Base-by-base conservation (phyloP, 176 grass and related monocot genomes). In the Cenchrus purpureus region DNA sequence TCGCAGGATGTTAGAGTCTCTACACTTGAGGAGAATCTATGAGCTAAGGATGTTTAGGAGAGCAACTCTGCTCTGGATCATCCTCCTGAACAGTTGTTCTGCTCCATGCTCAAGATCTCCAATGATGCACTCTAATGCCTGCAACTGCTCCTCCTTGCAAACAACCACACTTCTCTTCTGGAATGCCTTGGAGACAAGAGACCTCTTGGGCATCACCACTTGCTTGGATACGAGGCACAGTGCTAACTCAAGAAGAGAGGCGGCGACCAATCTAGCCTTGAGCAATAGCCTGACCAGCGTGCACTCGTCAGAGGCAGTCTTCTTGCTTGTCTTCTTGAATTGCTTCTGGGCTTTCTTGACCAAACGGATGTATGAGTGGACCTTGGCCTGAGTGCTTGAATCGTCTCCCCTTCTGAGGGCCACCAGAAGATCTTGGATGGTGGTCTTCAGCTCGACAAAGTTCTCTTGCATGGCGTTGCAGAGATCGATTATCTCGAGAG, bases 51-150 rank as follows among this genome's bases (percentile, higher is more conserved):
- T 77, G 71, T 91, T 88, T n/a, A 91, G 86, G 63, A 91, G 86
- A 9, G 86, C 54, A 52, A 91, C 90, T 91, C 90, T 91, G 69
- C 66, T 85, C 53, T 82, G 90, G 78, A 91, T 86, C 77, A 91
- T 71, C 74, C 80, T 84, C 90, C 86, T 82, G 73, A 91, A 91
- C 71, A 91, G 66, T 28, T 71, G 79, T 40, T 88, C 90, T 20
- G 83, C 69, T 74, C 72, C 90, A 6, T 29, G 84, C 86, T 78
- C 78, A 68, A 91, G 86, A 48, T 81, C 86, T 79, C 76, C 79
- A 13, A 79, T 37, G 78, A 12, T 12, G 73, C 78, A 57, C 79
- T 86, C 84, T 14, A 90, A 58, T 29, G 73, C 84, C 78, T 78
- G 74, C 51, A 70, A 59, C 14, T 86, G 59, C n/a, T 83, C 75